Evolutionary conservation across 306 rosid species (phyloP).

Genomic region (Vigna radiata): DNA sequence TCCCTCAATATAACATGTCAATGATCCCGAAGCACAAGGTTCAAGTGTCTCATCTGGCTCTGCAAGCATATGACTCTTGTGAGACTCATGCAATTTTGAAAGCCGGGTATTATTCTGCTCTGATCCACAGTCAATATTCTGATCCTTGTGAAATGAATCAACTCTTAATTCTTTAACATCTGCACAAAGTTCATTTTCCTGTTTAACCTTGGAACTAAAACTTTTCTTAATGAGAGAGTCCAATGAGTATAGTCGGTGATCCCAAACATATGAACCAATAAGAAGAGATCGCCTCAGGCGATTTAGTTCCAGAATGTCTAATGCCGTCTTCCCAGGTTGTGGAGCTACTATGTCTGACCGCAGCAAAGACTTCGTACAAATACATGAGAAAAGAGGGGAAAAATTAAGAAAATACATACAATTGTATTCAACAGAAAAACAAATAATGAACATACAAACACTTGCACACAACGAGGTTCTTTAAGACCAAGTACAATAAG

Average conservation of each 20-base stretch:
- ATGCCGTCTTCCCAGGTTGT: conserved; percentile 51
- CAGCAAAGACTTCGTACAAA: conserved; percentile 59
- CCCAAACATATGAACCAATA: conserved; percentile 88
- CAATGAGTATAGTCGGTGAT: conserved; percentile 72
- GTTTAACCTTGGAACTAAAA: conserved; percentile 53
- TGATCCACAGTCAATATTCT: conserved; percentile 40
- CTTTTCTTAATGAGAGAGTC: conserved; percentile 65
- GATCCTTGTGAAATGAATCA: conserved; percentile 56
- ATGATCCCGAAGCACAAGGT: conserved; percentile 50
- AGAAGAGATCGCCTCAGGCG: conserved; percentile 81
- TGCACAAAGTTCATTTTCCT: conserved; percentile 47
- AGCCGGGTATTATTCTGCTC: conserved; percentile 48
- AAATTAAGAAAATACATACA: conserved; percentile 33
- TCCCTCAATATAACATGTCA: conserved; percentile 36
- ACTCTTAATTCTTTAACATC: conserved; percentile 52
- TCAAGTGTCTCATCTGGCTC: conserved; percentile 52
- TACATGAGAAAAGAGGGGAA: conserved; percentile 13
- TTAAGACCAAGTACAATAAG: conserved; percentile 19
- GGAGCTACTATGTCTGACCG: conserved; percentile 60
- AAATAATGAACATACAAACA: conserved; percentile 27
- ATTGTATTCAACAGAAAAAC: conserved; percentile 19
- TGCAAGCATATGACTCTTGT: conserved; percentile 46
- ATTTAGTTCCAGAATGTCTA: conserved; percentile 82
- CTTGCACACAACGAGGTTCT: conserved; percentile 25
- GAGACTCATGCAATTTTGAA: conserved; percentile 52